Base-by-base conservation (phyloP, 176 grass and related monocot species). In the Coix lacrymajobi region DNA sequence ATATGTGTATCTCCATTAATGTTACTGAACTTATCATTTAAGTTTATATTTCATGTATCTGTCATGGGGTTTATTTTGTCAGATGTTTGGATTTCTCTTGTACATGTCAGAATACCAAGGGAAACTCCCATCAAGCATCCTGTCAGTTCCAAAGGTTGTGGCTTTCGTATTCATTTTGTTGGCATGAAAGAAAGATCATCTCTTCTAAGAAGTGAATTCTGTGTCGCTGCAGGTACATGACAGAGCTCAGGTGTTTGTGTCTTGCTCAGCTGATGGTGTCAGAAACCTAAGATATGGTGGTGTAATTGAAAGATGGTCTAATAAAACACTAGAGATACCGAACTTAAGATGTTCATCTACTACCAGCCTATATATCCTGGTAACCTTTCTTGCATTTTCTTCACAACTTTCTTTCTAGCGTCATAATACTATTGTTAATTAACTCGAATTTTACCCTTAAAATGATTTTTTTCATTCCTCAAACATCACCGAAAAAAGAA, bases 41-140 rank as follows among this genome's bases (percentile, higher is more conserved):
- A 56, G 26, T 62, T 77, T 65, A 88, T 24, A 4, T 69, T 83
- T 66, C 8, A 38, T 82, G 45, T 66, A 72, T 78, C 17, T 46
- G 45, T 66, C 75, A 39, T 66, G 37, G 75, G 51, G 48, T 92
- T 81, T 87, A 29, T 91, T 82, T 81, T 89, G 25, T 67, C 84
- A 98, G 96, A 98, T 95, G 92, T 98, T 88, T 80, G 92, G 92
- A 16, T 98, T 98, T 98, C 69, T 93, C 58, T 32, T 98, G 25
- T 98, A 98, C 38, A 62, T 73, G 29, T 93, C 96, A 29, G 83
- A 95, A 81, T 93, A 91, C 54, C 24, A 88, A 73, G 78, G 76
- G 82, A 95, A 86, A 75, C 36, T 38, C 73, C 63, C 79, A 61
- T 88, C 75, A 75, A 88, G 73, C 82, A 88, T 77, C 71, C 76